Conservation (phyloP, 2,329 filamentous ascomycete genomes). For the Fusarium floridanum region DNA sequence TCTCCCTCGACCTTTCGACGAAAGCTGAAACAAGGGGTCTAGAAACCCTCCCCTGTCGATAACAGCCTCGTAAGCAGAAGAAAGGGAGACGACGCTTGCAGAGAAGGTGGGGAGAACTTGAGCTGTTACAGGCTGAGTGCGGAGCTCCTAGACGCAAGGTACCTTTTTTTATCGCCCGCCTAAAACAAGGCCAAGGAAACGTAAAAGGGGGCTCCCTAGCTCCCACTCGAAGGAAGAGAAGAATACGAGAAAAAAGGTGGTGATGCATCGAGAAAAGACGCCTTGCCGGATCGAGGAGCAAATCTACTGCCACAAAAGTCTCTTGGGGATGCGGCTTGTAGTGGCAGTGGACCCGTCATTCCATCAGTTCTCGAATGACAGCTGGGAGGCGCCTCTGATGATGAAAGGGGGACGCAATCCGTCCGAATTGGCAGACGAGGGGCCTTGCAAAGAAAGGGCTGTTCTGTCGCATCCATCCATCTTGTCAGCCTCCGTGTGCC, state of each 20-base stretch:
- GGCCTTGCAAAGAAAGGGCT: conserved; percentile 11
- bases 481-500: conserved; percentile 15
- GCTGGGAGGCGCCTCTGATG: conserved; percentile 26
- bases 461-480: background rate
- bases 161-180: conserved; percentile 17
- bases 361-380: conserved; percentile 25
- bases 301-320: conserved; percentile 17
- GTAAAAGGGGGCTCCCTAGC: conserved; percentile 32
- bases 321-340: conserved; percentile 24
- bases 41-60: background rate
- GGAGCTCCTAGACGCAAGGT: conserved; percentile 21
- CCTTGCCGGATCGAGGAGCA: conserved; percentile 28
- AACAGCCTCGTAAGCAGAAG: background rate
- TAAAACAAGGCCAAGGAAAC: conserved; percentile 30
- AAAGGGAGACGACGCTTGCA: conserved; percentile 7
- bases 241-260: conserved; percentile 35
- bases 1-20: conserved; percentile 2
- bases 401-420: conserved; percentile 19
- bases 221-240: conserved; percentile 7
- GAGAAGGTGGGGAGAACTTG: conserved; percentile 7
- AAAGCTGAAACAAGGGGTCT: conserved; percentile 19
- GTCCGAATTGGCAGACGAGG: conserved; percentile 17
- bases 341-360: conserved; percentile 35
- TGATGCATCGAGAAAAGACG: conserved; percentile 33
- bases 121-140: conserved; percentile 23